Conservation (phyloP, 2,329 filamentous ascomycete species). For the Xylaria sp. region DNA sequence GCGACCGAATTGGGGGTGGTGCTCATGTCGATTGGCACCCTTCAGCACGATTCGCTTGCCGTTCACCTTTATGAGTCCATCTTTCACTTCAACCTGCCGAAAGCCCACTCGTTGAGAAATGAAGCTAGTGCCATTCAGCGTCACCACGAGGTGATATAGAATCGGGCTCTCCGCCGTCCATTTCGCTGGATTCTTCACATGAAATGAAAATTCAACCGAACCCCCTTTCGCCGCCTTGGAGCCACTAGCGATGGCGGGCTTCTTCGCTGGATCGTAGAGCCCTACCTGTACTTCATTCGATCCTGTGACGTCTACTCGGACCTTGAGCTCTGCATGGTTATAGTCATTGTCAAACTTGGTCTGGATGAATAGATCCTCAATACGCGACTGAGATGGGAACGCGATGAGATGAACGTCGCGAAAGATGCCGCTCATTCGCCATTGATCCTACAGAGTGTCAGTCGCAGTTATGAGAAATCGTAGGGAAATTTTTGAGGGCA, state of each 20-base stretch:
- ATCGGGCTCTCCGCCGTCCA: constrained; percentile 72
- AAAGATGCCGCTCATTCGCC: constrained; percentile 64
- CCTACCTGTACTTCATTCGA: constrained; percentile 31
- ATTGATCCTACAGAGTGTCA: constrained; percentile 60
- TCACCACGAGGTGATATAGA: constrained; percentile 59
- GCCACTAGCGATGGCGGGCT: constrained; percentile 66
- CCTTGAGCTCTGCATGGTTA: constrained; percentile 59
- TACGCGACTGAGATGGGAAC: constrained; percentile 63
- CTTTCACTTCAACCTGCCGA: constrained; percentile 67
- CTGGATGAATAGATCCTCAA: constrained; percentile 66
- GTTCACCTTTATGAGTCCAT: constrained; percentile 67
- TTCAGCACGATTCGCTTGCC: constrained; percentile 67
- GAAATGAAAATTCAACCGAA: constrained; percentile 42
- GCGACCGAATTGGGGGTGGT: constrained; percentile 66
- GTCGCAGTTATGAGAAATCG: not conserved
- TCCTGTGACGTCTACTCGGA: constrained; percentile 53
- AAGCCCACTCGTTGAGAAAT: constrained; percentile 67
- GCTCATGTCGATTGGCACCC: constrained; percentile 71
- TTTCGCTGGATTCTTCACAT: constrained; percentile 61
- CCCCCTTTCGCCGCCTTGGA: constrained; percentile 53
- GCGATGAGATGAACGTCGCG: constrained; percentile 70
- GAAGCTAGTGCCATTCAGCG: constrained; percentile 37
- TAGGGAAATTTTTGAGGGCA: not conserved
- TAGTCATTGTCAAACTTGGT: constrained; percentile 65
- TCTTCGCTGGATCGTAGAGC: constrained; percentile 54